A percentile compares a stretch with the other conserved stretches of the same genome.
These are phyloP conservation scores for Lasiosphaeria ovina DNA, from an alignment of 495 filamentous ascomycete genomes.

Conservation along the genomic window DNA sequence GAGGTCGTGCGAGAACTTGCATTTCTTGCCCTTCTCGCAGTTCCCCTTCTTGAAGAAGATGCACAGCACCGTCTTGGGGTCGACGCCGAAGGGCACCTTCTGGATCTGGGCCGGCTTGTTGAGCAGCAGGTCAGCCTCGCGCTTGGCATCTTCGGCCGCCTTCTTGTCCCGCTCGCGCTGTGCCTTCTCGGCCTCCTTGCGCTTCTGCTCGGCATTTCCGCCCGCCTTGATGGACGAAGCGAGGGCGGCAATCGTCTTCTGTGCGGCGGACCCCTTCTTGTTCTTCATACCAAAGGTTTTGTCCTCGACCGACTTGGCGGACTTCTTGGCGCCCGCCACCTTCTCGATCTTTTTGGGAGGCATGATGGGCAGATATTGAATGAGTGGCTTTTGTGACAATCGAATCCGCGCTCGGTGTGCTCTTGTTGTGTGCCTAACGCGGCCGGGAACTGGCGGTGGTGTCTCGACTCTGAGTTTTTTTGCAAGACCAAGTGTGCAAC, in stretches of 20 bases:
- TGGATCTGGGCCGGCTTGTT: slow-evolving; percentile 95
- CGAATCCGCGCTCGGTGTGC: slow-evolving; percentile 12
- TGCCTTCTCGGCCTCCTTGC: slow-evolving; percentile 85
- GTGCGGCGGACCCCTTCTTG: slow-evolving; percentile 89
- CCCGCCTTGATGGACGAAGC: slow-evolving; percentile 65
- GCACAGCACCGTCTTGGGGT: slow-evolving; percentile 97
- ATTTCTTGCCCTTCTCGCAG: slow-evolving; percentile 96
- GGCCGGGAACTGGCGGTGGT: neutral
- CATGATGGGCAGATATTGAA: slow-evolving; percentile 57
- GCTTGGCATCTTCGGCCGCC: slow-evolving; percentile 76
- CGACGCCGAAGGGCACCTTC: slow-evolving; percentile 95
- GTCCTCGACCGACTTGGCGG: slow-evolving; percentile 74
- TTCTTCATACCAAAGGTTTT: slow-evolving; percentile 99
- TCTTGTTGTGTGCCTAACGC: neutral
- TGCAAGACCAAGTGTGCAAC: slow-evolving; percentile 14
- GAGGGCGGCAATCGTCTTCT: slow-evolving; percentile 84
- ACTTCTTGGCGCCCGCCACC: slow-evolving; percentile 43
- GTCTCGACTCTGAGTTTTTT: slow-evolving; percentile 14
- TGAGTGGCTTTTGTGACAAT: slow-evolving; percentile 9
- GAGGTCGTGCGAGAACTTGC: slow-evolving; percentile 95
- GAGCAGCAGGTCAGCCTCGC: slow-evolving; percentile 73
- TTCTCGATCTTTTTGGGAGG: slow-evolving; percentile 83
- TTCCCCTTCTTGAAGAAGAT: slow-evolving; percentile 93
- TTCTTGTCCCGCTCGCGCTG: slow-evolving; percentile 77
- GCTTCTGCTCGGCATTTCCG: slow-evolving; percentile 80